Conservation (phyloP, 108 stramenopile species). For the Cyclotella distinguenda region DNA sequence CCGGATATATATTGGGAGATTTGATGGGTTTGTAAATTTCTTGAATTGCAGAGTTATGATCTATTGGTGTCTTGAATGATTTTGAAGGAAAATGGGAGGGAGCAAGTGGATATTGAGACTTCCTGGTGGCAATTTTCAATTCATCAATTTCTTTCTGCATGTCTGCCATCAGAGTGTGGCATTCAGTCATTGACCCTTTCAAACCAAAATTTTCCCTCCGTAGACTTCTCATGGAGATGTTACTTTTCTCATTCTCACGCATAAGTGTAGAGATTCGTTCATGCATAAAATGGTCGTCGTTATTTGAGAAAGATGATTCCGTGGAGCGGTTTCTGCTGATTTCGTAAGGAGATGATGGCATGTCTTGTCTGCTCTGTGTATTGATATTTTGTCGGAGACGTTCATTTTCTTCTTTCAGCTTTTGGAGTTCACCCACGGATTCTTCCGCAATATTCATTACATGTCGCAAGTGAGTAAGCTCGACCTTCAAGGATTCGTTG, state of each 20-base stretch:
- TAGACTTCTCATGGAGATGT: slow-evolving; percentile 44
- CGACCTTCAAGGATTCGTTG: slow-evolving; percentile 28
- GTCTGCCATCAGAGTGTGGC: slow-evolving; percentile 24
- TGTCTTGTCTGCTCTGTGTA: slow-evolving; percentile 17
- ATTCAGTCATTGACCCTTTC: slow-evolving; percentile 37
- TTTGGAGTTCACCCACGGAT: slow-evolving; percentile 36
- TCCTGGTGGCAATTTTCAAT: slow-evolving; percentile 15
- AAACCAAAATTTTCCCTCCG: slow-evolving; percentile 38
- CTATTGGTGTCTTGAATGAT: slow-evolving; percentile 20
- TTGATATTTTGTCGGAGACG: slow-evolving; percentile 13
- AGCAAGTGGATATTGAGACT: slow-evolving; percentile 1
- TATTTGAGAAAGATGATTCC: slow-evolving; percentile 3
- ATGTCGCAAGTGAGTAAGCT: slow-evolving; percentile 36
- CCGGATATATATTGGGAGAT: slow-evolving; percentile 12
- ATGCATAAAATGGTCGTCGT: slow-evolving; percentile 34
- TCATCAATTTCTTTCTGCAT: slow-evolving; percentile 39
- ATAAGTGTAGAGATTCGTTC: slow-evolving; percentile 40
- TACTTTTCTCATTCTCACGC: slow-evolving; percentile 45
- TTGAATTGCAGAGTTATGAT: not conserved
- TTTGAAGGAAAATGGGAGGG: not conserved
- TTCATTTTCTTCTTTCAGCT: slow-evolving; percentile 40
- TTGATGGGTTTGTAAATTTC: slow-evolving; percentile 1
- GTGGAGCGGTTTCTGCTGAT: slow-evolving; percentile 18
- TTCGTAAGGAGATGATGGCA: slow-evolving; percentile 26
- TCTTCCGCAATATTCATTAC: slow-evolving; percentile 45